Evolutionary conservation across 208 protist genomes (phyloP).

Genomic region (Leishmania guyanensis): DNA sequence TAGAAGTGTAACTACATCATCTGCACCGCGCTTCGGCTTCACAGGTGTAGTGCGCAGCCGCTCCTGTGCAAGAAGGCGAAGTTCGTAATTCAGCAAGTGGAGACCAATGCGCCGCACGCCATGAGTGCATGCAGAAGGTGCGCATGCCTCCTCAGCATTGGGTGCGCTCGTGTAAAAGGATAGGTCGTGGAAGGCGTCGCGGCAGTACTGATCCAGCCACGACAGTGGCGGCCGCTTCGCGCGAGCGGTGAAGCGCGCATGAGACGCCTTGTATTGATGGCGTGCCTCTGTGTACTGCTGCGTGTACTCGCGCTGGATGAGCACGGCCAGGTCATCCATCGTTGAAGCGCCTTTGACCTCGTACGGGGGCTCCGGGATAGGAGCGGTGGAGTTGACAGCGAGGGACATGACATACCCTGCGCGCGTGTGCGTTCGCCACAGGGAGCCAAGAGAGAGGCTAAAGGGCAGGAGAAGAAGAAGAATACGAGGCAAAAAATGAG

Average conservation of each 20-base stretch:
- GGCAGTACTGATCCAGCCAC: conserved; percentile 15
- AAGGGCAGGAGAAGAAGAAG: background rate
- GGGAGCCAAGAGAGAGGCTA: background rate
- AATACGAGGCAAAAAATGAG: background rate
- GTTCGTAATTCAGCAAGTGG: conserved; percentile 36
- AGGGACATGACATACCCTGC: conserved; percentile 4
- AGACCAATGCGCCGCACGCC: conserved; percentile 10
- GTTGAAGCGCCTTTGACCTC: background rate
- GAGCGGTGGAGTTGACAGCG: background rate
- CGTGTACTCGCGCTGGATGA: conserved; percentile 16
- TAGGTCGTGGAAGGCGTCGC: conserved; percentile 15
- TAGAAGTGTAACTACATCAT: conserved; percentile 27
- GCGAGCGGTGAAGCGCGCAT: conserved; percentile 32
- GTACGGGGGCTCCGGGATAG: background rate
- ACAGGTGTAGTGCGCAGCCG: conserved; percentile 8
- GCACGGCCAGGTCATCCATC: background rate
- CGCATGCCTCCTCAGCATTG: conserved; percentile 11
- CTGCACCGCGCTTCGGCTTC: background rate
- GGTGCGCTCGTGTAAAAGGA: conserved; percentile 38
- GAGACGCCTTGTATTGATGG: conserved; percentile 29
- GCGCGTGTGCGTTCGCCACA: background rate
- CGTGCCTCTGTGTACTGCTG: conserved; percentile 29
- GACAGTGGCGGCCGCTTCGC: conserved; percentile 11
- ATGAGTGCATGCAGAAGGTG: conserved; percentile 16
- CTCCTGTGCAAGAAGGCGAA: conserved; percentile 16